Evolutionary conservation across 163 green algal genomes (phyloP).

Genomic region (Picocystis sp.): DNA sequence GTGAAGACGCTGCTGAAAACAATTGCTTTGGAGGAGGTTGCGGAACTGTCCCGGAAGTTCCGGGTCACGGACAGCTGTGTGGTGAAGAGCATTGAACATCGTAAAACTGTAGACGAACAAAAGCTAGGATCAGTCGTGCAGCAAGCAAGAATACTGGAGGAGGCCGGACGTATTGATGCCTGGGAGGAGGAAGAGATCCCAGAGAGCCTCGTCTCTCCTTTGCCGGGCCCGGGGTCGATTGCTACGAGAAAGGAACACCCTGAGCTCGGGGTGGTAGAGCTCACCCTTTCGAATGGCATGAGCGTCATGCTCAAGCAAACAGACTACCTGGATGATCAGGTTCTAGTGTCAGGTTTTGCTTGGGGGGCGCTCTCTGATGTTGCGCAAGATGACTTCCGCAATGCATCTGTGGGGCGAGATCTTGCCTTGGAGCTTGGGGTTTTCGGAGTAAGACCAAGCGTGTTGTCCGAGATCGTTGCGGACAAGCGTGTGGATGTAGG

Average conservation of each 20-base stretch:
- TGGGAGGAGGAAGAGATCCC: slow-evolving; percentile 27
- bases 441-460: slow-evolving; percentile 47
- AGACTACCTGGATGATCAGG: slow-evolving; percentile 40
- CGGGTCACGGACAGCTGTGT: slow-evolving; percentile 30
- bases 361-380: slow-evolving; percentile 59
- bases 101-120: slow-evolving; percentile 24
- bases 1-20: slow-evolving; percentile 48
- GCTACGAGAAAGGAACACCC: slow-evolving; percentile 9
- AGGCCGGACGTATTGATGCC: slow-evolving; percentile 23
- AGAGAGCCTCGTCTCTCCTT: slow-evolving; percentile 10
- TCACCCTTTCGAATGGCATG: slow-evolving; percentile 39
- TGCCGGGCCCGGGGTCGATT: slow-evolving; percentile 13
- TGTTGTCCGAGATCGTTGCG: slow-evolving; percentile 39
- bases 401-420: slow-evolving; percentile 23
- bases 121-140: slow-evolving; percentile 37
- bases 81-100: slow-evolving; percentile 49
- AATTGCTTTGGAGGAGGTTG: slow-evolving; percentile 33
- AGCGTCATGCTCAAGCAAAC: slow-evolving; percentile 47
- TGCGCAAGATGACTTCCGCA: slow-evolving; percentile 18
- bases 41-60: slow-evolving; percentile 18
- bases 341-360: slow-evolving; percentile 47
- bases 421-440: slow-evolving; percentile 57
- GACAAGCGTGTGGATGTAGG: slow-evolving; percentile 40
- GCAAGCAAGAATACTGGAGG: slow-evolving; percentile 32
- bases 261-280: slow-evolving; percentile 19